A percentile compares a stretch with the other conserved stretches of the same genome.
phyloP scores from a whole-genome alignment of 1,284 basidiomycete genomes.

The Apiotrichum mycotoxinovorans region DNA sequence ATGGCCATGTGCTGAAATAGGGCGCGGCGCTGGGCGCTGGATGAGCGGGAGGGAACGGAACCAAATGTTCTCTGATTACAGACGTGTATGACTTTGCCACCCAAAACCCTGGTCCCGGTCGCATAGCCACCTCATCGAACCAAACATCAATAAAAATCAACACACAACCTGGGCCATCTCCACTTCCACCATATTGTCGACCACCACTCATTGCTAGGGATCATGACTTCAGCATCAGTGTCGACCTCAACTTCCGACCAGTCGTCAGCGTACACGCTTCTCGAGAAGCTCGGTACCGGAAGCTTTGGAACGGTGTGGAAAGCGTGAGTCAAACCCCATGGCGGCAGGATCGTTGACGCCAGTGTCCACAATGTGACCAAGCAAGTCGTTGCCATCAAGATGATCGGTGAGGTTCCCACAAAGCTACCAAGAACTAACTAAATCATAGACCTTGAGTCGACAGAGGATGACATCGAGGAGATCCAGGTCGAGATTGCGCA shows the following conservation, averaged over 20 bases:
- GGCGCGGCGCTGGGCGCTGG: too few relatives aligned
- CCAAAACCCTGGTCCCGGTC: not conserved
- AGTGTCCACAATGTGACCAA: constrained; percentile 84
- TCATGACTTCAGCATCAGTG: not conserved
- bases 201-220: not conserved
- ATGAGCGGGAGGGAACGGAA: too few relatives aligned
- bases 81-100: constrained; percentile 1
- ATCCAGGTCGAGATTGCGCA: constrained; percentile 98
- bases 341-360: not conserved
- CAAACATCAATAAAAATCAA: too few relatives aligned
- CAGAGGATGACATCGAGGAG: constrained; percentile 91
- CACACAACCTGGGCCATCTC: too few relatives aligned
- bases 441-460: constrained; percentile 55
- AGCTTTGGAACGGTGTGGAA: constrained; percentile 97
- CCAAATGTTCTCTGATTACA: too few relatives aligned
- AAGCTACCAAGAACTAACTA: not conserved
- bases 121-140: too few relatives aligned
- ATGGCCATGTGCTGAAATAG: too few relatives aligned
- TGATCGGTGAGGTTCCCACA: constrained; percentile 68
- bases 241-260: constrained; percentile 56
- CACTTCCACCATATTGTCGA: not conserved
- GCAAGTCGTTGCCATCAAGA: constrained; percentile 95
- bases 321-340: constrained; percentile 54
- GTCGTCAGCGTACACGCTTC: constrained; percentile 80
- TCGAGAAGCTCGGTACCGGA: constrained; percentile 95